Evolutionary conservation across 768 basidiomycete genomes (phyloP).

Genomic region (Lanmaoa pseudosensibilis): DNA sequence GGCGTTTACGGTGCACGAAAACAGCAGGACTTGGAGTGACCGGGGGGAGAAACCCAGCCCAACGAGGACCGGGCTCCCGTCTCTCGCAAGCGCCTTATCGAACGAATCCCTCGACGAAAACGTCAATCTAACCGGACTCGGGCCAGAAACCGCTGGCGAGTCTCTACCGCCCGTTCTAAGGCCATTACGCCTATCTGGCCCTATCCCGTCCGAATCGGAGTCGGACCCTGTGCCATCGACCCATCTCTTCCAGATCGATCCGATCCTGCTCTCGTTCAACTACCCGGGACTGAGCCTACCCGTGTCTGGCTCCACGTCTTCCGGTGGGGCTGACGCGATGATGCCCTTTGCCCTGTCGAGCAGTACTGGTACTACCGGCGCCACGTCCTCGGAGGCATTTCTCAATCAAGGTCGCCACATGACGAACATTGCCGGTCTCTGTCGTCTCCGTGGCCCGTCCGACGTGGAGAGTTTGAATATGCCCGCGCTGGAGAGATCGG

Average conservation of each 20-base stretch:
- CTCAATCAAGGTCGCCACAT: not conserved
- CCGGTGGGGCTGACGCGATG: not conserved
- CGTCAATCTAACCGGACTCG: conserved; percentile 8
- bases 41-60: not conserved
- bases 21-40: not conserved
- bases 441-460: not conserved
- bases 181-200: conserved; percentile 20
- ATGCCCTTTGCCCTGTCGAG: not conserved
- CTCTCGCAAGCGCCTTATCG: conserved; percentile 19
- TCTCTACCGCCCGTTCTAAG: conserved; percentile 23
- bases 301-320: not conserved
- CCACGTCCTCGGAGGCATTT: not conserved
- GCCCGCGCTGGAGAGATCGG: not conserved
- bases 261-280: conserved; percentile 20
- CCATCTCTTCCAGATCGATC: conserved; percentile 28
- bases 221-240: not conserved
- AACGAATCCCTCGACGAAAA: conserved; percentile 18
- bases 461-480: not conserved
- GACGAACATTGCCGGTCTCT: not conserved
- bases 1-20: not conserved
- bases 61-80: conserved; percentile 9
- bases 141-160: not conserved
- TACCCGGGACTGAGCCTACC: conserved; percentile 6
- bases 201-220: conserved; percentile 1
- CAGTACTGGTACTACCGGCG: too few species aligned